Evolutionary conservation across 192 early-diverging fungal species (phyloP).

Genomic region (Obelidium mucronatum): DNA sequence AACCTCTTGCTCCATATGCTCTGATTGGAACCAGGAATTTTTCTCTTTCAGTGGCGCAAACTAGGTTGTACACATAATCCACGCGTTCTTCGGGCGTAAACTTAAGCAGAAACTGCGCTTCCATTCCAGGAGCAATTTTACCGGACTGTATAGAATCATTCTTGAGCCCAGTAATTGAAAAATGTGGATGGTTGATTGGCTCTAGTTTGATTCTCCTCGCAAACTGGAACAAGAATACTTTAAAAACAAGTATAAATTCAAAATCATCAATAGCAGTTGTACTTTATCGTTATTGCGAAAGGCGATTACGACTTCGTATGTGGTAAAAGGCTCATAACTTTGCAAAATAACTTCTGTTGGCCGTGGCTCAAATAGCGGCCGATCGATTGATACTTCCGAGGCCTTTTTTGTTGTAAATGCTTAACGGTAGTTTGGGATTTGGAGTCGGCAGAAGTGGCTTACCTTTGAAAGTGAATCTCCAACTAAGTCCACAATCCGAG

Average conservation of each 20-base stretch:
- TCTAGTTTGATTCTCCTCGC: constrained; percentile 57
- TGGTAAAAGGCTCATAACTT: constrained; percentile 55
- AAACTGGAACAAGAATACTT: constrained; percentile 40
- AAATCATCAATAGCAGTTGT: too few relatives aligned
- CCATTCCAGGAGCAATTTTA: constrained; percentile 70
- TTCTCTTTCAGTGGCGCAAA: constrained; percentile 68
- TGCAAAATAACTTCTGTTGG: constrained; percentile 58
- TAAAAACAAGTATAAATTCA: neutral
- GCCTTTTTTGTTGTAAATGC: constrained; percentile 15
- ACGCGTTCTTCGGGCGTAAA: constrained; percentile 62
- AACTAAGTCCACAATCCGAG: constrained; percentile 49
- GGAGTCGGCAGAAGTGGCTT: too few relatives aligned
- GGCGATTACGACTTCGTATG: constrained; percentile 58
- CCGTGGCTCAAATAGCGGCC: constrained; percentile 61
- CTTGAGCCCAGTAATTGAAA: constrained; percentile 52
- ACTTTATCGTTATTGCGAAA: constrained; percentile 73
- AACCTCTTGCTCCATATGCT: constrained; percentile 61
- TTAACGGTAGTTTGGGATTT: too few relatives aligned
- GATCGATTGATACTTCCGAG: constrained; percentile 55
- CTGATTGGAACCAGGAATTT: constrained; percentile 63
- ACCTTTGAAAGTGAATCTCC: constrained; percentile 30
- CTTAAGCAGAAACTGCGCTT: constrained; percentile 57
- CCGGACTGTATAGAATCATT: constrained; percentile 52
- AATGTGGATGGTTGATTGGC: constrained; percentile 56
- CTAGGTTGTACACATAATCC: constrained; percentile 61